Conservation (phyloP, 148 eudicot species). For the Heliosperma pusillum region DNA sequence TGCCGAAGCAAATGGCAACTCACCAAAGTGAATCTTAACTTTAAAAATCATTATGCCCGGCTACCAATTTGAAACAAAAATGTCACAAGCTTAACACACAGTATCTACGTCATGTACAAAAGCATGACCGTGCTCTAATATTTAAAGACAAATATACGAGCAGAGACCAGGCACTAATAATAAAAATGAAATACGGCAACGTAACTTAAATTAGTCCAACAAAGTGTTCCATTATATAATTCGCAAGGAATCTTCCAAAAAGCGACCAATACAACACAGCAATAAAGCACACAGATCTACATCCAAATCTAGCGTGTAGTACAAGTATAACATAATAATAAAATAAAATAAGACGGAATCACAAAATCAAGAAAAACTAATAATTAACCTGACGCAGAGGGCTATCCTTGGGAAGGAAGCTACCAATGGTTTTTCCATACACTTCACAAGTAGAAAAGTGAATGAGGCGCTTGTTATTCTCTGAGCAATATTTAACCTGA, state of each 20-base stretch:
- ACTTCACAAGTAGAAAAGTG: constrained; percentile 98
- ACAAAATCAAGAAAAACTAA: constrained; percentile 22
- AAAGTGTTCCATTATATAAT: background rate
- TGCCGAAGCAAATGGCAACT: no score
- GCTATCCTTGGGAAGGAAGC: constrained; percentile 86
- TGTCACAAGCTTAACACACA: background rate
- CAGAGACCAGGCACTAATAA: background rate
- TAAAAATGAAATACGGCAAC: constrained; percentile 10
- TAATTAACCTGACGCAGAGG: constrained; percentile 75
- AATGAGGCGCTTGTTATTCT: constrained; percentile 87
- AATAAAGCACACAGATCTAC: constrained; percentile 25
- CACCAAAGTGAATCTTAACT: background rate
- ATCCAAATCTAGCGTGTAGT: background rate
- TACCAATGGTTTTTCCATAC: constrained; percentile 90
- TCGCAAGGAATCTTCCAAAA: constrained; percentile 15
- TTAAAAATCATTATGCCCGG: no score
- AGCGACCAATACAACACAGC: background rate
- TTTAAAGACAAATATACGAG: background rate
- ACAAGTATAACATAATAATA: constrained; percentile 8
- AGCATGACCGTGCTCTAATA: background rate
- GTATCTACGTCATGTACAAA: background rate
- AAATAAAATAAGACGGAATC: background rate
- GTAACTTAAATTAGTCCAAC: background rate
- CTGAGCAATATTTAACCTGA: constrained; percentile 96
- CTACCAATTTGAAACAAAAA: no score